These are phyloP conservation scores for Rhodotorula paludigena DNA, from an alignment of 768 basidiomycete species.

Conservation along the genomic window DNA sequence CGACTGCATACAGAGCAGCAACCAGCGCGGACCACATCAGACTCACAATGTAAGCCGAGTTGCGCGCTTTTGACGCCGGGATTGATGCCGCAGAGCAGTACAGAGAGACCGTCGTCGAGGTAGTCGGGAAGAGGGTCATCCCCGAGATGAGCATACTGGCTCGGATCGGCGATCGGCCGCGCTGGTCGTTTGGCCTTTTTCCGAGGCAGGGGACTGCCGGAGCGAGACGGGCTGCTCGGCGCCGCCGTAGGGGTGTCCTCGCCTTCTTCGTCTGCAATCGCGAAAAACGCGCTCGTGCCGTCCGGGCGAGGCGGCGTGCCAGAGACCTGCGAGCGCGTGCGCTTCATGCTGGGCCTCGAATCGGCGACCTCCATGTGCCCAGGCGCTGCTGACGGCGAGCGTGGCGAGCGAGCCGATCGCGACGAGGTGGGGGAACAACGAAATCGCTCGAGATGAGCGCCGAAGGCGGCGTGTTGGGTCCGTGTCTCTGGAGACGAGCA, in stretches of 20 bases:
- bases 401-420: neutral
- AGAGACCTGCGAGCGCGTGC: neutral
- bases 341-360: neutral
- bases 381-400: neutral
- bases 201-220: too few relatives aligned
- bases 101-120: neutral
- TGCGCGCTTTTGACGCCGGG: slow-evolving; percentile 19
- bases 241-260: neutral
- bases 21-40: too few relatives aligned
- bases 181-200: slow-evolving; percentile 26
- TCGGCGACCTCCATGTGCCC: too few relatives aligned
- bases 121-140: slow-evolving; percentile 21
- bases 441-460: slow-evolving; percentile 7
- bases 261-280: neutral
- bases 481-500: too few relatives aligned
- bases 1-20: too few relatives aligned
- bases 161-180: slow-evolving; percentile 20
- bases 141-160: slow-evolving; percentile 19
- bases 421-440: slow-evolving; percentile 2
- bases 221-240: neutral
- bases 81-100: slow-evolving; percentile 25
- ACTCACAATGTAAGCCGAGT: slow-evolving; percentile 18
- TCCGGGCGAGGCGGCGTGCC: slow-evolving; percentile 1
- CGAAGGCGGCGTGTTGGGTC: neutral
- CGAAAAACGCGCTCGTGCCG: slow-evolving; percentile 4